Evolutionary conservation across 2,329 filamentous ascomycete genomes (phyloP).

Genomic region (Pyricularia pennisetigena): DNA sequence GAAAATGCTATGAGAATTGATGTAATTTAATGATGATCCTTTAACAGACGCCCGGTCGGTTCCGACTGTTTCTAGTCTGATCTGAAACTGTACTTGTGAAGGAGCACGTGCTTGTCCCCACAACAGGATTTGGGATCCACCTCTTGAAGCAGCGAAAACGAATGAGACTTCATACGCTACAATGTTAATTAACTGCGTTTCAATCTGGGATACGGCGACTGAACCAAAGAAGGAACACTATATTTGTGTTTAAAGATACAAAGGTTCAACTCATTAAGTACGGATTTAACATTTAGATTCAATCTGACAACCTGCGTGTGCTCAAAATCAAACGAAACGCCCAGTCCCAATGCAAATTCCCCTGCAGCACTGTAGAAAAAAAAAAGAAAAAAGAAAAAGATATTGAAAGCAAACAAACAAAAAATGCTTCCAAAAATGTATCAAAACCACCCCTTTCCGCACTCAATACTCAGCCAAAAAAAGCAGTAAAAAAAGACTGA

Average conservation of each 20-base stretch:
- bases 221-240: no score
- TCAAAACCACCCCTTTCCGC: neutral
- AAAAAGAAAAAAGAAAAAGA: no score
- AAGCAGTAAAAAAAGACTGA: neutral
- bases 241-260: no score
- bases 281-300: neutral
- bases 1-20: neutral
- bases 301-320: neutral
- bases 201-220: no score
- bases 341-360: neutral
- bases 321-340: neutral
- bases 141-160: neutral
- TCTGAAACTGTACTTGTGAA: neutral
- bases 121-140: neutral
- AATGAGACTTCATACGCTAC: neutral
- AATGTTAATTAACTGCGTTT: no score
- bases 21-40: neutral
- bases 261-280: neutral
- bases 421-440: neutral
- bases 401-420: neutral
- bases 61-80: neutral
- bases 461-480: neutral
- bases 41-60: neutral
- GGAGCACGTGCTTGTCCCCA: neutral
- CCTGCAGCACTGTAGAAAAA: neutral